A percentile compares a stretch with the other conserved stretches of the same genome.
Evolutionary conservation across 345 rosid species (phyloP).

Genomic region (Euclidium syriacum): DNA sequence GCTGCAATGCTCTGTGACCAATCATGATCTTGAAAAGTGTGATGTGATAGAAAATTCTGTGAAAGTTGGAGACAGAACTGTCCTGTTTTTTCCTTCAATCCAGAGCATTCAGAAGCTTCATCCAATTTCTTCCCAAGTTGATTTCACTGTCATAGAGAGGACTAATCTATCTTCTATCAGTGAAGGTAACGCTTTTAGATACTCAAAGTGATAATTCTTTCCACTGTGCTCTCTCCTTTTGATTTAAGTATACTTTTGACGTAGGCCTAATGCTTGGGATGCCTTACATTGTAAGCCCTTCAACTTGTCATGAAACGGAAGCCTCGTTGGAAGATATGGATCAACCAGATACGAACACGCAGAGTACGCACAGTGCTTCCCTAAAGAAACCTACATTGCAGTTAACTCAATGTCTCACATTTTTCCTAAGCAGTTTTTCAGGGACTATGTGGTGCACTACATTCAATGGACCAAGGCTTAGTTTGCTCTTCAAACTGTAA

Average conservation of each 20-base stretch:
- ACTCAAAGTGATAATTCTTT: background rate
- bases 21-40: slow-evolving; percentile 35
- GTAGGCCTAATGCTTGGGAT: slow-evolving; percentile 61
- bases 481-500: slow-evolving; percentile 67
- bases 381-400: background rate
- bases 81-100: slow-evolving; percentile 56
- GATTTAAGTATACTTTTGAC: slow-evolving; percentile 7
- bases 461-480: slow-evolving; percentile 76
- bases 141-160: slow-evolving; percentile 63
- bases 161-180: slow-evolving; percentile 58
- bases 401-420: background rate
- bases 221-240: background rate
- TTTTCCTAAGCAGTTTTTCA: slow-evolving; percentile 49
- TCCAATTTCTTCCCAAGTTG: slow-evolving; percentile 44
- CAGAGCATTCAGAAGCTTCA: slow-evolving; percentile 39
- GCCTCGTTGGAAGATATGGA: slow-evolving; percentile 51
- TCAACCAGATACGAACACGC: slow-evolving; percentile 61
- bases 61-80: slow-evolving; percentile 56
- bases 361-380: slow-evolving; percentile 42
- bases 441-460: slow-evolving; percentile 67
- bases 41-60: slow-evolving; percentile 58
- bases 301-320: slow-evolving; percentile 55
- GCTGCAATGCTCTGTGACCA: slow-evolving; percentile 51
- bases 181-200: slow-evolving; percentile 51
- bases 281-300: slow-evolving; percentile 67